A percentile compares a stretch with the other conserved stretches of the same genome.
These are phyloP conservation scores for Vitis hybrid DNA, from an alignment of 177 flowering plant genomes.

Conservation along the genomic window DNA sequence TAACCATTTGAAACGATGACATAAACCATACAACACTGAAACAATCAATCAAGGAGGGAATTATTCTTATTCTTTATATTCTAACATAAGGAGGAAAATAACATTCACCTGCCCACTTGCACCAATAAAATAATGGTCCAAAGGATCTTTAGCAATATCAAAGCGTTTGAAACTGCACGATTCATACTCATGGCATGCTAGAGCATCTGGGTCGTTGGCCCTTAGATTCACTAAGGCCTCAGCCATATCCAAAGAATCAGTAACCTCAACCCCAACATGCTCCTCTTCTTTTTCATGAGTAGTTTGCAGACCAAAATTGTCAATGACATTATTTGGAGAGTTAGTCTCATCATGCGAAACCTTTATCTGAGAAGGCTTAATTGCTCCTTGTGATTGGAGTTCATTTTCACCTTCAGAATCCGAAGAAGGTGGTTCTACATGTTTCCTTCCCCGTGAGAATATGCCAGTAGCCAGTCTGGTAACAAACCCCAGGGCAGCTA, in stretches of 20 bases:
- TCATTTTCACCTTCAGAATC: constrained; percentile 42
- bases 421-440: constrained; percentile 27
- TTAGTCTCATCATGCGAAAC: constrained; percentile 33
- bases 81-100: background rate
- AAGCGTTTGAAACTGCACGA: constrained; percentile 61
- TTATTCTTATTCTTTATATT: background rate
- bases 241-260: constrained; percentile 22
- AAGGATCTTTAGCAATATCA: constrained; percentile 77
- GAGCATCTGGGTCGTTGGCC: constrained; percentile 26
- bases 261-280: constrained; percentile 21
- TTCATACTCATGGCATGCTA: constrained; percentile 21
- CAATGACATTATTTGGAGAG: constrained; percentile 30
- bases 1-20: too few relatives aligned
- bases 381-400: constrained; percentile 21
- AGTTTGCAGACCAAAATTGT: constrained; percentile 20
- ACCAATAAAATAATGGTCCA: constrained; percentile 72
- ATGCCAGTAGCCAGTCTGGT: constrained; percentile 77
- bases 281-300: constrained; percentile 26
- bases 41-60: too few relatives aligned
- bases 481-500: constrained; percentile 78
- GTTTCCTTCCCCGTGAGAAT: constrained; percentile 61
- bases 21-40: too few relatives aligned
- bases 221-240: constrained; percentile 30
- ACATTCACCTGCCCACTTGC: constrained; percentile 56
- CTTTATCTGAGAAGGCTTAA: constrained; percentile 24